Evolutionary conservation across 2,329 filamentous ascomycete species (phyloP), one percentile per base, ranked within the genome.

Genomic region (Sporothrix inflata): DNA sequence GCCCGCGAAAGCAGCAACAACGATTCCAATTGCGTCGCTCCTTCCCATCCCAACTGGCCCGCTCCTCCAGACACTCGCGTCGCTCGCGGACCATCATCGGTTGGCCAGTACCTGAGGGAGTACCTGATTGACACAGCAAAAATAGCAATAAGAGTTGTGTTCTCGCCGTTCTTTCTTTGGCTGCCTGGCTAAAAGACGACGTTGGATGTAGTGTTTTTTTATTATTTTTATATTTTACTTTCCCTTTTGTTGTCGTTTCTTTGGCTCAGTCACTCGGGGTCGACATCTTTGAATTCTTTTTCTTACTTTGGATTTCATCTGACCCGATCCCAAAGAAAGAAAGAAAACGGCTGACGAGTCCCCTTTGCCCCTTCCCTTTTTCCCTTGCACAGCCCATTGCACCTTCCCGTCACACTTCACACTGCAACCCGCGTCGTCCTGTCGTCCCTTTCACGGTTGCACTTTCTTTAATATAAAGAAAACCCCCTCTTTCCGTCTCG

Each of bases 21-120:
- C 65, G 65, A 68, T 68, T 68, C 65, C 65, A 38, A 53, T 51
- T 53, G 65, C 47, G 65, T 68, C 65, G 38, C 40, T 66, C 42
- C n/a, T 61, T 61, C 57, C 30, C n/a, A 21, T 61, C 57, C 30
- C n/a, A 21, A 6, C 21, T 55, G 51, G 12, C 51, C 21, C 40
- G 24, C 14, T 16, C 21, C 21, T 49, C 24, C 40, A n/a, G 38
- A 24, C 34, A 3, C 38, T 63, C 57, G 57, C 57, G 34, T 42
- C 11, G 34, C 57, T 63, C 57, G 57, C 57, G 57, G 57, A 63
- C 38, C 19, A 42, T n/a, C 42, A 5, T 16, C 6, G 12, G 42
- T 47, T 47, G n/a, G n/a, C n/a, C n/a, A n/a, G n/a, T n/a, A n/a
- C n/a, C n/a, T 47, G 16, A 40, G 40, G 34, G 3, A 12, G 53